Evolutionary conservation across 140 eudicot genomes (phyloP).

Genomic region (Bidens hawaiensis): DNA sequence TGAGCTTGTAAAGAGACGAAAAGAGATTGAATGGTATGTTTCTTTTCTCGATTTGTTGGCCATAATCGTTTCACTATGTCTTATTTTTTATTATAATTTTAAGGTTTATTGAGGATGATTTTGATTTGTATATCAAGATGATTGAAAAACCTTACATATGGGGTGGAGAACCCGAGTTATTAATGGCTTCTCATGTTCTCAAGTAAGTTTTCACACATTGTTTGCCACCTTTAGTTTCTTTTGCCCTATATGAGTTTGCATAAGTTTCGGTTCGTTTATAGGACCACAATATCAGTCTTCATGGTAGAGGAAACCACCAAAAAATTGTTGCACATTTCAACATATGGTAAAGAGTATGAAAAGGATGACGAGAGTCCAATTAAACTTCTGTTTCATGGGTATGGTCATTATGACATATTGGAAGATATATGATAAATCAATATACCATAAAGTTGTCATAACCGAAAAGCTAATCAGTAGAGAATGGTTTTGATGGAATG

Average conservation of each 20-base stretch:
- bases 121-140: constrained; percentile 61
- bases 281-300: constrained; percentile 69
- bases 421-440: constrained; percentile 29
- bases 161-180: constrained; percentile 95
- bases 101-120: constrained; percentile 83
- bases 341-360: constrained; percentile 79
- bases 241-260: background rate
- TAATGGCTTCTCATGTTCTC: constrained; percentile 83
- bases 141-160: constrained; percentile 63
- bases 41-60: background rate
- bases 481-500: no score
- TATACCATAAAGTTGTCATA: constrained; percentile 8
- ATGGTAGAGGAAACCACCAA: constrained; percentile 54
- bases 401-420: constrained; percentile 84
- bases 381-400: constrained; percentile 74
- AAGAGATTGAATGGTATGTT: constrained; percentile 69
- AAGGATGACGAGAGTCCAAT: constrained; percentile 45
- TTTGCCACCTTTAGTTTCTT: background rate
- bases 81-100: background rate
- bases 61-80: background rate
- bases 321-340: constrained; percentile 50
- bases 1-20: constrained; percentile 71
- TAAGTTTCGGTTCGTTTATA: constrained; percentile 19
- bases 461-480: constrained; percentile 13
- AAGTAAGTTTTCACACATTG: constrained; percentile 39